Evolutionary conservation across 768 basidiomycete genomes (phyloP).

Genomic region (Lepiota brunneoincarnata): DNA sequence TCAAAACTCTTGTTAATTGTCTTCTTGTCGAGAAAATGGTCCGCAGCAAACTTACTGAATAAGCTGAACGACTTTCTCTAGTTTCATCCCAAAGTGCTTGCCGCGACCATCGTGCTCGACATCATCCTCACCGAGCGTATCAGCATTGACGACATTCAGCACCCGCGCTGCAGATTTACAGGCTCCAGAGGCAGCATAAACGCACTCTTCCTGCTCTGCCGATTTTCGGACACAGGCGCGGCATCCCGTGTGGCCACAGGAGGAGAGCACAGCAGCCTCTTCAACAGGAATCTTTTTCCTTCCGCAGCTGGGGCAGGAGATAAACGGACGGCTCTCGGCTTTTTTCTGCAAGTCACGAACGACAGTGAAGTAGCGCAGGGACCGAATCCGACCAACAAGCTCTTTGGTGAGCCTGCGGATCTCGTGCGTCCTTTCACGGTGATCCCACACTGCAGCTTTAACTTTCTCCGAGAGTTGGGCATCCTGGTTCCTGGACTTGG

Average conservation of each 20-base stretch:
- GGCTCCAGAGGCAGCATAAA: conserved; percentile 62
- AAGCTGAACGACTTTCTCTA: conserved; percentile 72
- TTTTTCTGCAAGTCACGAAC: conserved; percentile 88
- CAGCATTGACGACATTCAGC: conserved; percentile 80
- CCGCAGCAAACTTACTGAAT: conserved; percentile 58
- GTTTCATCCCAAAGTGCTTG: conserved; percentile 79
- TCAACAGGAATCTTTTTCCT: conserved; percentile 53
- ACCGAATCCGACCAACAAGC: conserved; percentile 85
- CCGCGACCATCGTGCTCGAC: conserved; percentile 67
- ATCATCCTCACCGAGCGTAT: conserved; percentile 79
- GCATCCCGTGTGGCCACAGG: conserved; percentile 91
- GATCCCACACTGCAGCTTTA: conserved; percentile 71
- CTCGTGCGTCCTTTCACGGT: conserved; percentile 84
- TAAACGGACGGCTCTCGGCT: conserved; percentile 51
- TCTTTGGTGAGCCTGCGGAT: conserved; percentile 85
- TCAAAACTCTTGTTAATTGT: conserved; percentile 9
- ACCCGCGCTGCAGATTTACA: conserved; percentile 80
- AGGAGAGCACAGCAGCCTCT: conserved; percentile 83
- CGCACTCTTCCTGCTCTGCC: conserved; percentile 80
- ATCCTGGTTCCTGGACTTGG: conserved; percentile 54
- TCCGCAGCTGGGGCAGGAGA: conserved; percentile 64
- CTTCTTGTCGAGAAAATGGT: background rate
- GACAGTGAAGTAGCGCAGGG: conserved; percentile 87
- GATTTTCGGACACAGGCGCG: conserved; percentile 65
- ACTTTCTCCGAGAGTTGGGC: conserved; percentile 49